phyloP scores from a whole-genome alignment of 2,329 filamentous ascomycete genomes.

The Aaosphaeria arxii region DNA sequence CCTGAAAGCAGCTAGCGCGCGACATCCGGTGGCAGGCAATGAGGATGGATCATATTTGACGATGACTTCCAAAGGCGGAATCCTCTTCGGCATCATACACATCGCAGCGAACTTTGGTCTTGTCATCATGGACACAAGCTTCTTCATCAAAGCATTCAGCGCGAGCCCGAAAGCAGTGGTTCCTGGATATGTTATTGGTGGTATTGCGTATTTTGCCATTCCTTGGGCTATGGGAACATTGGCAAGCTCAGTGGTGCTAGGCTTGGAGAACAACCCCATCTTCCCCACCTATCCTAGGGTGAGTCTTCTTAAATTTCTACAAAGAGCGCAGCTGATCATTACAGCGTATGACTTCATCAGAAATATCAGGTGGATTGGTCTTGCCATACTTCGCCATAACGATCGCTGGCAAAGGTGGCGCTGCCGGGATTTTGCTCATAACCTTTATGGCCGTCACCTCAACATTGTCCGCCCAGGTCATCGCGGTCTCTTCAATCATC shows the following conservation, averaged over 20 bases:
- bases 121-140: conserved; percentile 55
- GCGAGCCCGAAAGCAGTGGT: conserved; percentile 45
- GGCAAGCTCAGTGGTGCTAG: conserved; percentile 49
- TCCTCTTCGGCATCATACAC: conserved; percentile 51
- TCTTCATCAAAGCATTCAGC: conserved; percentile 55
- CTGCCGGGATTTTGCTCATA: conserved; percentile 36
- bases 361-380: conserved; percentile 37
- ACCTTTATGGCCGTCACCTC: conserved; percentile 45
- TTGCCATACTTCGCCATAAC: conserved; percentile 40
- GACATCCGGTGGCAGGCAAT: conserved; percentile 51
- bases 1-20: conserved; percentile 43
- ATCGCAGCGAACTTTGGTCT: conserved; percentile 51
- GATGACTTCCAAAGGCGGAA: conserved; percentile 53
- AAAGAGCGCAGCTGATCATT: not conserved
- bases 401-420: conserved; percentile 39
- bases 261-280: conserved; percentile 45
- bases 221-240: conserved; percentile 54
- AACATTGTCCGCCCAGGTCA: conserved; percentile 52
- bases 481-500: conserved; percentile 54
- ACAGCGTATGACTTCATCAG: conserved; percentile 34
- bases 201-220: conserved; percentile 54
- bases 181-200: conserved; percentile 52
- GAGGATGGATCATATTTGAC: conserved; percentile 55
- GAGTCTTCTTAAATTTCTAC: not conserved
- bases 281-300: conserved; percentile 54